Percentiles rank a stretch among this genome's conserved stretches.
phyloP scores from a whole-genome alignment of 2,329 filamentous ascomycete genomes.

The Tolypocladium paradoxum region DNA sequence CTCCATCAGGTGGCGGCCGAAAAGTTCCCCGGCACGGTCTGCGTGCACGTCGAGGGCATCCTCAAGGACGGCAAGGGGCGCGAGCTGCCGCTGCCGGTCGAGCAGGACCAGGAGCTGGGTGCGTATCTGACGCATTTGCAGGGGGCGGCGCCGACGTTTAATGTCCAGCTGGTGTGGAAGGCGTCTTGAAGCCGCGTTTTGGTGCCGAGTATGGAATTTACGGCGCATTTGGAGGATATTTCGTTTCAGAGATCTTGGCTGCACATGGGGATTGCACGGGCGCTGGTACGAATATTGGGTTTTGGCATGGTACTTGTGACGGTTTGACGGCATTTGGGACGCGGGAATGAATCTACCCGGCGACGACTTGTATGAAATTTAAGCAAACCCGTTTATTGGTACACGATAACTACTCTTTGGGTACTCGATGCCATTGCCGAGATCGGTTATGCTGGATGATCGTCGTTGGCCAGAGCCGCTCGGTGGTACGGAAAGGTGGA shows the following conservation, averaged over 20 bases:
- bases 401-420: too few species aligned
- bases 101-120: constrained; percentile 59
- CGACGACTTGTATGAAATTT: not conserved
- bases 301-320: not conserved
- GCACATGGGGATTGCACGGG: not conserved
- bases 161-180: constrained; percentile 27
- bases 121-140: constrained; percentile 59
- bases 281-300: not conserved
- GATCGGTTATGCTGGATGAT: not conserved
- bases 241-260: too few species aligned
- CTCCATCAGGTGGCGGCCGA: constrained; percentile 49
- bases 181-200: constrained; percentile 6
- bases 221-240: not conserved
- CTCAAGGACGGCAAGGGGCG: constrained; percentile 47
- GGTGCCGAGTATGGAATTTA: not conserved
- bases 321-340: not conserved
- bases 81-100: constrained; percentile 54
- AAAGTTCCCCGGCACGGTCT: constrained; percentile 49
- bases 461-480: not conserved
- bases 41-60: constrained; percentile 54
- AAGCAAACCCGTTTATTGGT: not conserved
- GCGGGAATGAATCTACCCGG: not conserved
- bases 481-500: not conserved
- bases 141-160: constrained; percentile 31
- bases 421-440: not conserved